Conservation (phyloP, 1,284 basidiomycete species). For the Leccinum insolens region DNA sequence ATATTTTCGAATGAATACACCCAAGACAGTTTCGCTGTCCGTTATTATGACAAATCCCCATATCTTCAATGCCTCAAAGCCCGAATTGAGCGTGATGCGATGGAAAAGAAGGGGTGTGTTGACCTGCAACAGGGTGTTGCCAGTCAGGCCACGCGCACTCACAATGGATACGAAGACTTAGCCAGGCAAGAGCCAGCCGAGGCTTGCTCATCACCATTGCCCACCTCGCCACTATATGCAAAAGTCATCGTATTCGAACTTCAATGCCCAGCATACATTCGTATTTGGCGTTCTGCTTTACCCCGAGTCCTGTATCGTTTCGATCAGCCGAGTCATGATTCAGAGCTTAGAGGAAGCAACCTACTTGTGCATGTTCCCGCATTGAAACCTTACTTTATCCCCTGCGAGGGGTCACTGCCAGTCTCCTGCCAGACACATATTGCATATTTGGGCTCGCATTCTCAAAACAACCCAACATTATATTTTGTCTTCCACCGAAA, state of each 20-base stretch:
- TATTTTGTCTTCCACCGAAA: slow-evolving; percentile 17
- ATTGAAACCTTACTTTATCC: slow-evolving; percentile 11
- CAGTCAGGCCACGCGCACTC: too few species aligned
- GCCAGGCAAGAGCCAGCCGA: slow-evolving; percentile 24
- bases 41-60: too few species aligned
- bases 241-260: slow-evolving; percentile 50
- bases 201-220: slow-evolving; percentile 53
- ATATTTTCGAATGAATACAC: too few species aligned
- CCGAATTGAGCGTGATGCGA: too few species aligned
- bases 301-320: slow-evolving; percentile 34
- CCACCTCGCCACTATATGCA: slow-evolving; percentile 26
- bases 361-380: slow-evolving; percentile 14
- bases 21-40: too few species aligned
- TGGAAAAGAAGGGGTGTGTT: background rate
- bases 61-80: too few species aligned
- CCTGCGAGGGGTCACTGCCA: too few species aligned
- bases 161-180: background rate
- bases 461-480: slow-evolving; percentile 41
- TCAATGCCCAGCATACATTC: slow-evolving; percentile 42
- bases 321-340: too few species aligned
- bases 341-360: too few species aligned
- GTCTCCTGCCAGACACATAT: slow-evolving; percentile 36
- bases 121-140: background rate
- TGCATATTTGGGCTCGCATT: slow-evolving; percentile 36
- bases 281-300: slow-evolving; percentile 47